Conservation (phyloP, 2,329 filamentous ascomycete genomes). For the Penicillium sp. region DNA sequence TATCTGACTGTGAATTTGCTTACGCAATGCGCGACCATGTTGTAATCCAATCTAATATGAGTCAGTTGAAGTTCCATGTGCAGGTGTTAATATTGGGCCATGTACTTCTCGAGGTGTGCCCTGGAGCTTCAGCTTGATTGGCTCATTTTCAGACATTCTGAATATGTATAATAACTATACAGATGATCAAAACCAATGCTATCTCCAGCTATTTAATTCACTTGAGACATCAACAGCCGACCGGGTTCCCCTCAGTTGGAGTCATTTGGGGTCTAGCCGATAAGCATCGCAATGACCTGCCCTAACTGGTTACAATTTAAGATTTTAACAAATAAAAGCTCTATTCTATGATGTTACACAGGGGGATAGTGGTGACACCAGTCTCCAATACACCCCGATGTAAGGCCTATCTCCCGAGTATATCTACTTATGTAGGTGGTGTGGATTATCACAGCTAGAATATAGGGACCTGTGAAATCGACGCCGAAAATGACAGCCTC, state of each 20-base stretch:
- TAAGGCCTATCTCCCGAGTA: not conserved
- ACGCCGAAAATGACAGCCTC: too few relatives aligned
- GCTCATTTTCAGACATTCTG: constrained; percentile 48
- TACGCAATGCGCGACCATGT: constrained; percentile 45
- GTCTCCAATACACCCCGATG: not conserved
- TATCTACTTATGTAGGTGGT: too few relatives aligned
- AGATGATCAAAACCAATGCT: not conserved
- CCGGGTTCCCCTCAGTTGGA: constrained; percentile 16
- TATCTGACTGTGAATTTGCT: constrained; percentile 47
- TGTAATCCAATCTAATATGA: constrained; percentile 48
- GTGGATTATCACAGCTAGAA: too few relatives aligned
- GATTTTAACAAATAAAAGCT: not conserved
- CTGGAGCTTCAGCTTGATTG: constrained; percentile 25
- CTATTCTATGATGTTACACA: not conserved
- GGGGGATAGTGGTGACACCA: not conserved
- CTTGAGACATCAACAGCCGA: not conserved
- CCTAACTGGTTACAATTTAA: constrained; percentile 4
- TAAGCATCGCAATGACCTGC: constrained; percentile 18
- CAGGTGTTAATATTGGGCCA: not conserved
- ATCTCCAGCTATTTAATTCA: not conserved
- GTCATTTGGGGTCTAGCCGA: constrained; percentile 19
- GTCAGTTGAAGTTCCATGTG: not conserved
- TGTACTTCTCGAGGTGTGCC: constrained; percentile 32
- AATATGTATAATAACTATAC: not conserved
- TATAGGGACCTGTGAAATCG: too few relatives aligned